Conservation (phyloP, 805 yeast species). For the Candida argentea region DNA sequence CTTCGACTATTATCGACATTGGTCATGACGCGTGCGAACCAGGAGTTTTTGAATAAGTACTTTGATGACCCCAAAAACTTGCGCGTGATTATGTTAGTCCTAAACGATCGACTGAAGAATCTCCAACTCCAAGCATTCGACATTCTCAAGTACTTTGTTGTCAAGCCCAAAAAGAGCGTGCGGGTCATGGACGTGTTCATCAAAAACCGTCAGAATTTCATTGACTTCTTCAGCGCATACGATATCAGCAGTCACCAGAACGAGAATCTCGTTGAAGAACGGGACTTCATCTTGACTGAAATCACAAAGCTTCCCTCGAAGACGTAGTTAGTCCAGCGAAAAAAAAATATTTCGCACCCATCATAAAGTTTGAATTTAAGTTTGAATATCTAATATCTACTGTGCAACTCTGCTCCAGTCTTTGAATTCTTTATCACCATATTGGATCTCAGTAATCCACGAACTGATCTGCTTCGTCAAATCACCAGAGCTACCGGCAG, state of each 20-base stretch:
- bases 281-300: conserved; percentile 66
- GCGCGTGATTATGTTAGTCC: conserved; percentile 74
- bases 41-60: conserved; percentile 61
- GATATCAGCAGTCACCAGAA: conserved; percentile 55
- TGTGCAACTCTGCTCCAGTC: conserved; percentile 37
- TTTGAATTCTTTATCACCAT: conserved; percentile 67
- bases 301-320: conserved; percentile 67
- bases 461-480: conserved; percentile 67
- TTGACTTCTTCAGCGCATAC: conserved; percentile 59
- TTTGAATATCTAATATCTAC: neutral
- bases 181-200: conserved; percentile 70
- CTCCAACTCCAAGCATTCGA: conserved; percentile 87
- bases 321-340: conserved; percentile 24
- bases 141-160: conserved; percentile 90
- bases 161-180: conserved; percentile 84
- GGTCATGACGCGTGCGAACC: conserved; percentile 62
- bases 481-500: conserved; percentile 73
- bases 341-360: neutral
- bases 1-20: conserved; percentile 65
- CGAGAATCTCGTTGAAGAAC: conserved; percentile 62
- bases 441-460: conserved; percentile 88
- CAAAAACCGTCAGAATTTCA: conserved; percentile 71
- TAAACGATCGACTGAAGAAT: conserved; percentile 84
- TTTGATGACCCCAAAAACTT: conserved; percentile 75
- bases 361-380: neutral